phyloP scores from a whole-genome alignment of 2,329 filamentous ascomycete genomes.

The Epichloe brachyelytri region DNA sequence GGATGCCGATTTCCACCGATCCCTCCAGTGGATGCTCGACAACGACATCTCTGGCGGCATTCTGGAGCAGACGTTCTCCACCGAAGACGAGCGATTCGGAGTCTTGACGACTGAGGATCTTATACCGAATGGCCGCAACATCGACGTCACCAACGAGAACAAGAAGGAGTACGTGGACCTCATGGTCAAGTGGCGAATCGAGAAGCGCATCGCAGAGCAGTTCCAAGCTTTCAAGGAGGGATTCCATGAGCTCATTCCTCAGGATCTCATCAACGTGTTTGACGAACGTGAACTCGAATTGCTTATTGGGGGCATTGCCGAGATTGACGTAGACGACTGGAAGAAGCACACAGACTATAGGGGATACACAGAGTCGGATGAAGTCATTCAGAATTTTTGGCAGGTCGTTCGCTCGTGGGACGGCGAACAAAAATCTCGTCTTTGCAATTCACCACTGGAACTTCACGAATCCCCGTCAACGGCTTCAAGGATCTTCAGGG shows the following conservation, averaged over 20 bases:
- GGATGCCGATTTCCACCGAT: constrained; percentile 93
- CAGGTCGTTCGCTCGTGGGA: constrained; percentile 95
- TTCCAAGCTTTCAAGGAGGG: constrained; percentile 96
- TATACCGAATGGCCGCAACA: constrained; percentile 78
- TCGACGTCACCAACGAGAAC: constrained; percentile 96
- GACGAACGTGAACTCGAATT: constrained; percentile 95
- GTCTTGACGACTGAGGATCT: constrained; percentile 90
- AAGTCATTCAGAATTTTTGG: constrained; percentile 98
- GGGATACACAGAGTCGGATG: constrained; percentile 93
- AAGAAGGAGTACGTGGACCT: constrained; percentile 98
- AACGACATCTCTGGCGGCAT: constrained; percentile 91
- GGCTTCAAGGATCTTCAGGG: constrained; percentile 98
- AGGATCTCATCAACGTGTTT: constrained; percentile 95
- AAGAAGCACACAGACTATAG: constrained; percentile 99
- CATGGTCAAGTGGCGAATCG: constrained; percentile 98
- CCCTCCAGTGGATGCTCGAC: constrained; percentile 93
- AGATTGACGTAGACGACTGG: constrained; percentile 99
- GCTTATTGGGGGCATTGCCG: constrained; percentile 96
- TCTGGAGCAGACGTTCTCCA: constrained; percentile 89
- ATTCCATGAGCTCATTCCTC: constrained; percentile 93
- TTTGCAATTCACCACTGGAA: constrained; percentile 97
- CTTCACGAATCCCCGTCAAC: constrained; percentile 94
- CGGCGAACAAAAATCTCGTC: constrained; percentile 91
- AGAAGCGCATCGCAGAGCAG: constrained; percentile 95
- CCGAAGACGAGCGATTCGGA: constrained; percentile 93